These are phyloP conservation scores for Corniculantispora saksenae DNA, from an alignment of 2,329 filamentous ascomycete species.

Conservation along the genomic window DNA sequence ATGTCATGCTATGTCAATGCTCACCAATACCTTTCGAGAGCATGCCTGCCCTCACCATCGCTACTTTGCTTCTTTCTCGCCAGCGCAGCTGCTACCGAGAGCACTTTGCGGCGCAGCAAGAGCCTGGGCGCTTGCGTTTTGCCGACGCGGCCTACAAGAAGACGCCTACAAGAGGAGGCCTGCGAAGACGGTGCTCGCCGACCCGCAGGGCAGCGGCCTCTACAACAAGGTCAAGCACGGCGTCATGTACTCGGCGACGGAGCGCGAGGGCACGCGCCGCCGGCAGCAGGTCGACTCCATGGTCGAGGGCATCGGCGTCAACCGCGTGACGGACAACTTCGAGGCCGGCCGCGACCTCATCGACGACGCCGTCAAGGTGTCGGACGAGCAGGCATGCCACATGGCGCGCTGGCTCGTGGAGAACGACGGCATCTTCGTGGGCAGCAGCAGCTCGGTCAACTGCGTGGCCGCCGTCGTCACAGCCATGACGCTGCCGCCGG, in stretches of 20 bases:
- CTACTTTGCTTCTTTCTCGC: neutral
- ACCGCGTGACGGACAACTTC: conserved; percentile 91
- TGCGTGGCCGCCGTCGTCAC: conserved; percentile 77
- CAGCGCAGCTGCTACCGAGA: neutral
- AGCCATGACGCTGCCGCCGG: conserved; percentile 61
- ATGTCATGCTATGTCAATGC: conserved; percentile 7
- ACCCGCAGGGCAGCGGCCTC: conserved; percentile 90
- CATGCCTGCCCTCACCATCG: neutral
- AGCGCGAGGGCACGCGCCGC: conserved; percentile 86
- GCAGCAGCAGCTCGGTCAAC: conserved; percentile 95
- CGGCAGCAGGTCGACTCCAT: conserved; percentile 92
- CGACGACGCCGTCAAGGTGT: conserved; percentile 86
- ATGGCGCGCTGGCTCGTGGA: conserved; percentile 99
- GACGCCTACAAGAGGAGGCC: conserved; percentile 5
- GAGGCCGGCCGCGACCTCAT: conserved; percentile 82
- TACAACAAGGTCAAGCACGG: conserved; percentile 91
- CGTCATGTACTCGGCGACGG: conserved; percentile 90
- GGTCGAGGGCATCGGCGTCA: conserved; percentile 94
- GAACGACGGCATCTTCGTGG: conserved; percentile 90
- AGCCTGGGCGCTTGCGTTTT: too few species aligned
- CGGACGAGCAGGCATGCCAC: conserved; percentile 80
- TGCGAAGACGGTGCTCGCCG: conserved; percentile 11
- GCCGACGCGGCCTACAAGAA: too few species aligned
- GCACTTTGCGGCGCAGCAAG: too few species aligned
- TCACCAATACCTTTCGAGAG: neutral